A percentile compares a stretch with the other conserved stretches of the same genome.
Evolutionary conservation across 805 yeast genomes (phyloP).

Genomic region (Zygosaccharomyces siamensis): DNA sequence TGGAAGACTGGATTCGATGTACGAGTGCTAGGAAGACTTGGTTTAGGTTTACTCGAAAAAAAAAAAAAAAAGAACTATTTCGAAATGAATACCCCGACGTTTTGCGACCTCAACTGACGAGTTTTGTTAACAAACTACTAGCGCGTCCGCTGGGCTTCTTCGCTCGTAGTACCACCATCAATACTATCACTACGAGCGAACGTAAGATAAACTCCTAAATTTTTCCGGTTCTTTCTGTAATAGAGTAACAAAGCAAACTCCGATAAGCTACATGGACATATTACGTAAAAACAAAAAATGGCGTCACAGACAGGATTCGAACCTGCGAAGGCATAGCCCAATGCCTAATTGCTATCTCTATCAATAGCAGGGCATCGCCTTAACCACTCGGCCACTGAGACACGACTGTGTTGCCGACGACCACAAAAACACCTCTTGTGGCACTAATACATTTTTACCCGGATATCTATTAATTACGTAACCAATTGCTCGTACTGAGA

Average conservation of each 20-base stretch:
- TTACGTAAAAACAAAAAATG: slow-evolving; percentile 41
- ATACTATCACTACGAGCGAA: background rate
- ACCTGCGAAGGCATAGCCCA: slow-evolving; percentile 96
- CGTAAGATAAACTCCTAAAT: background rate
- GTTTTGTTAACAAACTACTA: background rate
- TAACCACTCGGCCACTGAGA: slow-evolving; percentile 90
- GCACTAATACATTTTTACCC: no score
- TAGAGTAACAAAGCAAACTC: background rate
- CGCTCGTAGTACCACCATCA: background rate
- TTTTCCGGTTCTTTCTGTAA: background rate
- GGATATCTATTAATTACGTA: no score
- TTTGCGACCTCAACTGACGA: background rate
- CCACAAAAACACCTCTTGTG: background rate
- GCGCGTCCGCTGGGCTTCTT: background rate
- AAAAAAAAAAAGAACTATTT: background rate
- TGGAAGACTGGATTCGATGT: background rate
- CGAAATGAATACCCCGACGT: background rate
- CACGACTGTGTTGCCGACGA: slow-evolving; percentile 18
- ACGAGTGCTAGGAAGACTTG: background rate
- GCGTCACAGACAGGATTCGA: slow-evolving; percentile 99
- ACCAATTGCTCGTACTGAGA: background rate
- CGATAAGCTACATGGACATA: background rate
- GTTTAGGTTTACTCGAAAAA: background rate
- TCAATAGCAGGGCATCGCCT: slow-evolving; percentile 85
- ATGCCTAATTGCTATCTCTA: slow-evolving; percentile 57